Base-by-base conservation (phyloP, 2,329 filamentous ascomycete species). In the Colletotrichum endophyticum region DNA sequence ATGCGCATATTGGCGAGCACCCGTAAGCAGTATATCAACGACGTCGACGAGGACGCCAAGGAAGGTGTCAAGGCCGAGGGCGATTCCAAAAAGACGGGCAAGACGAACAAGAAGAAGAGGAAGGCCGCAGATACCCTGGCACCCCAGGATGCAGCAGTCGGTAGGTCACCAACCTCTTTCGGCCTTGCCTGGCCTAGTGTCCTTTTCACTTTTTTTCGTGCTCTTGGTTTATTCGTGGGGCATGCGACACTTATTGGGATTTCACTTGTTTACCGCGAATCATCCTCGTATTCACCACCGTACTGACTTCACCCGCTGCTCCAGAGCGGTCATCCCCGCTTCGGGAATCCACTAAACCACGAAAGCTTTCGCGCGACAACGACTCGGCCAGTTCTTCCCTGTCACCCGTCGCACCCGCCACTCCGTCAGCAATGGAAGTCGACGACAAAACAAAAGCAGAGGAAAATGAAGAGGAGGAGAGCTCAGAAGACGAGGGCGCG, bases 81-180 rank as follows among this genome's bases (percentile, higher is more conserved):
- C 32, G 90, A 91, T 61, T 87, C 87, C 77, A 84, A 84, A 76
- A 80, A 83, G 64, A 87, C 88, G 69, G 84, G 86, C 27, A 91
- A 91, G 59, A 76, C 74, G 19, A 76, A 96, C 84, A 90, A 94
- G 79, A 96, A 95, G 89, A 96, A 95, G 87, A 93, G 94, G 83
- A 96, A 95, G 85, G 94, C 94, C 28, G 87, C 91, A 9, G 92
- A 93, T 74, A 88, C 84, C 70, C 86, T 91, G 36, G 88, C 88
- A 75, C 89, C 91, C 11, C 91, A 90, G 76, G 92, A 94, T 77
- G 84, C 80, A 34, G 80, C 79, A 61, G 84, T 86, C 81, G 70
- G 83, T 78, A 73, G 59, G 76, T 76, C 57, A 66, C 70, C 22
- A 61, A 57, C 59, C 49, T 49, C 69, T 62, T 15, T 73, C 36